A percentile compares a stretch with the other conserved stretches of the same genome.
Evolutionary conservation across 2,329 filamentous ascomycete species (phyloP).

Genomic region (Aureobasidium mangrovei): DNA sequence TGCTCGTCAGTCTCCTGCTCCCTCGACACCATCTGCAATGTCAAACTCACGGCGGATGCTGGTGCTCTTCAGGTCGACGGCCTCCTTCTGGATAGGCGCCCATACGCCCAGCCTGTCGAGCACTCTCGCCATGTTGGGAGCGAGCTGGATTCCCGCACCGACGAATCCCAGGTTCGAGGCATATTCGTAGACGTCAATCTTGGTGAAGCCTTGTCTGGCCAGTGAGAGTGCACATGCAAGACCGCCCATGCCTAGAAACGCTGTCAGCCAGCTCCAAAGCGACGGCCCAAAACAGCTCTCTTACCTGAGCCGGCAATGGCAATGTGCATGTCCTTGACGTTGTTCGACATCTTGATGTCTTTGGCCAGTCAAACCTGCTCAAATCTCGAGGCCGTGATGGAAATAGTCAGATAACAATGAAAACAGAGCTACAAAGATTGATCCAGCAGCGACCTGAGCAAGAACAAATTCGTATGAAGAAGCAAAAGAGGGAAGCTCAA

Average conservation of each 20-base stretch:
- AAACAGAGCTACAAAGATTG: background rate
- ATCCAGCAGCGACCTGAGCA: background rate
- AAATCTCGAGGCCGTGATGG: too few relatives aligned
- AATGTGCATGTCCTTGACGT: constrained; percentile 27
- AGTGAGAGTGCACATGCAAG: constrained; percentile 63
- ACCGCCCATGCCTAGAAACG: constrained; percentile 62
- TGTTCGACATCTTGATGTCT: constrained; percentile 11
- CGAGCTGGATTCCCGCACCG: constrained; percentile 75
- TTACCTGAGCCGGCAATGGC: constrained; percentile 28
- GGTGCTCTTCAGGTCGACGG: constrained; percentile 60
- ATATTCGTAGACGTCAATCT: constrained; percentile 65
- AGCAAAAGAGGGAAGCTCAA: background rate
- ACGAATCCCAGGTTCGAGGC: constrained; percentile 70
- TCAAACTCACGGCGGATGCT: constrained; percentile 55
- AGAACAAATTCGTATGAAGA: background rate
- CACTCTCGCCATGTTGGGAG: constrained; percentile 72
- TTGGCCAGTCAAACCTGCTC: too few relatives aligned
- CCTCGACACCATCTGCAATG: background rate
- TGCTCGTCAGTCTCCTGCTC: background rate
- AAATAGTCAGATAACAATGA: background rate
- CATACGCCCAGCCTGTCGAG: constrained; percentile 65
- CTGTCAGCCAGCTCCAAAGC: background rate
- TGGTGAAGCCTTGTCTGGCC: constrained; percentile 64
- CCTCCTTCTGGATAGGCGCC: constrained; percentile 60
- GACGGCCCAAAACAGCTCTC: too few relatives aligned